Conservation (phyloP, 1,284 basidiomycete species). For the Leccinum pachyderme region DNA sequence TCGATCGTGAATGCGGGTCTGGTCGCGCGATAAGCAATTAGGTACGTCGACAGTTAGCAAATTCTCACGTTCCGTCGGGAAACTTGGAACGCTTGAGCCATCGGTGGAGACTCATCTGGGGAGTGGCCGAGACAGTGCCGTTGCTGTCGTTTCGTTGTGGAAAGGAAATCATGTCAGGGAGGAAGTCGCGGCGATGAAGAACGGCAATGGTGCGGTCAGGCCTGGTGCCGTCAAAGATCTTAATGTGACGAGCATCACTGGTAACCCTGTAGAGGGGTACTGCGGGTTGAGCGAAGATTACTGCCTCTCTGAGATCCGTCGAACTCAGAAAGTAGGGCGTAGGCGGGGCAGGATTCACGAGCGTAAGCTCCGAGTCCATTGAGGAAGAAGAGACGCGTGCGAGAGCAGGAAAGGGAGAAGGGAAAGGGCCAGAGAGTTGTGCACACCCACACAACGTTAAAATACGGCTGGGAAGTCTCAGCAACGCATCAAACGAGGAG, state of each 20-base stretch:
- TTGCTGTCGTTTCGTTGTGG: slow-evolving; percentile 8
- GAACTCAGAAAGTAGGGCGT: slow-evolving; percentile 30
- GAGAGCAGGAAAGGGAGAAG: not conserved
- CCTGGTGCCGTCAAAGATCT: slow-evolving; percentile 14
- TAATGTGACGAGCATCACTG: slow-evolving; percentile 17
- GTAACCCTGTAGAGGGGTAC: slow-evolving; percentile 27
- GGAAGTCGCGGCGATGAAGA: slow-evolving; percentile 26
- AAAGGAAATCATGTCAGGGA: slow-evolving; percentile 29
- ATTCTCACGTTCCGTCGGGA: slow-evolving; percentile 23
- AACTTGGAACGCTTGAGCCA: slow-evolving; percentile 30
- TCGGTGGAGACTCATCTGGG: slow-evolving; percentile 21
- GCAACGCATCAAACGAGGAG: slow-evolving; percentile 1
- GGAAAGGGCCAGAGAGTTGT: not conserved
- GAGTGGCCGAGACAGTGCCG: not conserved
- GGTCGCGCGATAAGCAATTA: not conserved
- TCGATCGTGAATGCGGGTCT: slow-evolving; percentile 23
- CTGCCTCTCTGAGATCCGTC: slow-evolving; percentile 15
- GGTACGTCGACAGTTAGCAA: not conserved
- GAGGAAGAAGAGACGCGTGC: not conserved
- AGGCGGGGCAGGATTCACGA: slow-evolving; percentile 27
- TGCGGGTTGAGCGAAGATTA: slow-evolving; percentile 18
- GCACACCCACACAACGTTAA: not conserved
- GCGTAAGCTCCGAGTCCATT: slow-evolving; percentile 32
- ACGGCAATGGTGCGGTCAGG: slow-evolving; percentile 21
- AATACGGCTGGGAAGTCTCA: slow-evolving; percentile 1